Percentiles rank a stretch among this genome's conserved stretches.
These are phyloP conservation scores for Erodium moschatum DNA, from an alignment of 441 rosid species.

Conservation along the genomic window DNA sequence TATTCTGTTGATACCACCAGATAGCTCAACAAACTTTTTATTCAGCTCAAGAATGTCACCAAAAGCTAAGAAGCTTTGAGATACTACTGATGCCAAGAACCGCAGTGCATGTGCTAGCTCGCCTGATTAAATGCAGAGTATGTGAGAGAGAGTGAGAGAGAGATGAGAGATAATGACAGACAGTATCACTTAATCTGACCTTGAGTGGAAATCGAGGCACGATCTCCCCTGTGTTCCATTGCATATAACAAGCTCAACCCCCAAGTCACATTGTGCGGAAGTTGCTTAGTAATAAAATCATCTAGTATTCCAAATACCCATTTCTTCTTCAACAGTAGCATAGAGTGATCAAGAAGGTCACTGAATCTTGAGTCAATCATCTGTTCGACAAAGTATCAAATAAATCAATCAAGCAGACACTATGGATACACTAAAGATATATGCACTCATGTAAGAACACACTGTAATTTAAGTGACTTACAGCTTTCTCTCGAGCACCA, in stretches of 20 bases:
- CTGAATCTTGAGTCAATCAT: constrained; percentile 88
- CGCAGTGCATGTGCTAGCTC: constrained; percentile 98
- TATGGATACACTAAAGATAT: not conserved
- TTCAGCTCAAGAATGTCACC: constrained; percentile 96
- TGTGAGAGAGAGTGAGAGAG: constrained; percentile 13
- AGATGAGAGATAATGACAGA: constrained; percentile 6
- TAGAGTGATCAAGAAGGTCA: constrained; percentile 80
- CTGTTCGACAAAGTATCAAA: constrained; percentile 33
- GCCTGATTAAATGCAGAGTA: constrained; percentile 40
- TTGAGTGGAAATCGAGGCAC: constrained; percentile 76
- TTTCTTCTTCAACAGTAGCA: constrained; percentile 72
- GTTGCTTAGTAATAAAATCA: constrained; percentile 98
- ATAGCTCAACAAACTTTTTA: constrained; percentile 84
- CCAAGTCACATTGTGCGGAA: constrained; percentile 98
- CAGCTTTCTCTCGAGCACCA: constrained; percentile 94
- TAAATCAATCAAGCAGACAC: not conserved
- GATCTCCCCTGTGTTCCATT: constrained; percentile 87
- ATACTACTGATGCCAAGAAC: constrained; percentile 95
- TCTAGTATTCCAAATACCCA: constrained; percentile 90
- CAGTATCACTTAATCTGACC: constrained; percentile 35
- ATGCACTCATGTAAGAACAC: not conserved
- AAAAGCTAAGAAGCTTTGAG: constrained; percentile 98
- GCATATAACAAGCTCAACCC: constrained; percentile 96
- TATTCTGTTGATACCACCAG: constrained; percentile 86
- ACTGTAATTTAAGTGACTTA: constrained; percentile 37